These are phyloP conservation scores for Solanum hybrid DNA, from an alignment of 305 asterid genomes.

Conservation along the genomic window DNA sequence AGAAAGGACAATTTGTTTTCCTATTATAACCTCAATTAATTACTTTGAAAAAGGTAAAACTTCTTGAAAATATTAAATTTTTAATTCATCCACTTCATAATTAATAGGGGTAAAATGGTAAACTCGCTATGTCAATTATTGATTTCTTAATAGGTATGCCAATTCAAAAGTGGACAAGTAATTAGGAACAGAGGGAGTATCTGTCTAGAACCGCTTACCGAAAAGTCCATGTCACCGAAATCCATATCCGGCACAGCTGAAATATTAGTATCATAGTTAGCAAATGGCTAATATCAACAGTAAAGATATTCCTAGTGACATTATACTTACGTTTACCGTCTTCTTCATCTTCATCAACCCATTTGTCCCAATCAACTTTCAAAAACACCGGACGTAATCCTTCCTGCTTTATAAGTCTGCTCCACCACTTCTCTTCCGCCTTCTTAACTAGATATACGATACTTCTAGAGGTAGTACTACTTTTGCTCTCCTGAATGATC, in stretches of 20 bases:
- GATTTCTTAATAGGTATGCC: no score
- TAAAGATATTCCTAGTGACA: not conserved
- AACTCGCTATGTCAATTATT: no score
- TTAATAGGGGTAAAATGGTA: no score
- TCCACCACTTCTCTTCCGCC: constrained; percentile 63
- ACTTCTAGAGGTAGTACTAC: constrained; percentile 29
- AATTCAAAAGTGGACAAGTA: no score
- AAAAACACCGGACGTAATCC: constrained; percentile 44
- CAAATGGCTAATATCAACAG: not conserved
- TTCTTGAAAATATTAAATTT: no score
- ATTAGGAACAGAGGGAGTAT: no score
- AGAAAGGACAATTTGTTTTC: no score
- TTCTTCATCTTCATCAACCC: constrained; percentile 65
- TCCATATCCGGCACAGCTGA: constrained; percentile 35
- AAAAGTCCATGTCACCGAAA: constrained; percentile 40
- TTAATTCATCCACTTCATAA: no score
- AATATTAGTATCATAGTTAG: constrained; percentile 4
- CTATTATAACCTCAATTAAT: no score
- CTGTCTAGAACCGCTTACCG: constrained; percentile 25
- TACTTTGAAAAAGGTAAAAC: no score
- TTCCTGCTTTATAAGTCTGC: constrained; percentile 44
- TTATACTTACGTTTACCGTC: constrained; percentile 25
- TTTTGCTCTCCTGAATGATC: constrained; percentile 43
- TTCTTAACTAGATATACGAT: constrained; percentile 49
- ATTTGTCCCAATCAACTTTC: constrained; percentile 71